Base-by-base conservation (phyloP, 192 early-diverging fungal species). In the Ambispora gerdemannii region DNA sequence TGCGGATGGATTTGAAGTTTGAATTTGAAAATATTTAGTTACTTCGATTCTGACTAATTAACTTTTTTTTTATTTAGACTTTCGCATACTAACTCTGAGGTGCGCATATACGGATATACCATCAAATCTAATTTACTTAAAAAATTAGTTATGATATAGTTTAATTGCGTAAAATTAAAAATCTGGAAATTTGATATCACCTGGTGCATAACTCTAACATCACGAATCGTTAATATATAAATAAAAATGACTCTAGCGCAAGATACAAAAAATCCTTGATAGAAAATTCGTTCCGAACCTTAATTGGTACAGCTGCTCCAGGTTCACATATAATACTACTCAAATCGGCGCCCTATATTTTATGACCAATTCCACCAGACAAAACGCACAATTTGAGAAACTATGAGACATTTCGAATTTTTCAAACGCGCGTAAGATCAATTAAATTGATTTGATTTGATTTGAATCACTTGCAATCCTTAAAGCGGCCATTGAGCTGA, bases 241-340 rank as follows among this genome's bases (percentile, higher is more conserved):
- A 22, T 11, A 67, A 74, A 53, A 19, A 51, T 43, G 6, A 10
- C n/a, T n/a, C n/a, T n/a, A n/a, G n/a, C n/a, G n/a, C n/a, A n/a
- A n/a, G n/a, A n/a, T n/a, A n/a, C n/a, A n/a, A n/a, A n/a, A n/a
- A n/a, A n/a, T n/a, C n/a, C n/a, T n/a, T n/a, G n/a, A n/a, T n/a
- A n/a, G 43, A 35, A 63, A 30, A 34, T 32, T 20, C 27, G 13
- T 13, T 4, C 20, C 34, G 65, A 51, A 84, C 77, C 72, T 96
- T 97, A 58, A 98, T 93, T 7, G 86, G 89, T 0, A 78, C 68
- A 0, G 81, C 88, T 0, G 96, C 94, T 38, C 82, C 80, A 51
- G 85, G 82, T 36, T 95, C 91, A 77, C 96, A 98, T 33, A 96
- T 78, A 20, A 98, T 81, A 67, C 95, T 89, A 36, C 86, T 85